Conservation (phyloP, 306 rosid genomes). For the Prosopis cineraria region DNA sequence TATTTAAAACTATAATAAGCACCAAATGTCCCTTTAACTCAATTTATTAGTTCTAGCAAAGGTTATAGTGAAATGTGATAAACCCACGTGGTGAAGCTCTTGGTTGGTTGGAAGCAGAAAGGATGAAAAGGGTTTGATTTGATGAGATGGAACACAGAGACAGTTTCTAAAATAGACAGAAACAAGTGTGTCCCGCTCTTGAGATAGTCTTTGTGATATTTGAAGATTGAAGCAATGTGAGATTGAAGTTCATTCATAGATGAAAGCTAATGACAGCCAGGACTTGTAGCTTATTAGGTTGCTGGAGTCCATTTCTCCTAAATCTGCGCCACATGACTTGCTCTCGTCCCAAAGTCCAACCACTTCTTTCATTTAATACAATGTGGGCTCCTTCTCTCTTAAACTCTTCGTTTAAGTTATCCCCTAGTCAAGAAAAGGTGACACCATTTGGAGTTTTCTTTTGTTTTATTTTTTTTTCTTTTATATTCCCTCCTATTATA, state of each 20-base stretch:
- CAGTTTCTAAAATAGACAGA: background rate
- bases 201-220: background rate
- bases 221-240: background rate
- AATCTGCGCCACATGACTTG: slow-evolving; percentile 54
- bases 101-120: background rate
- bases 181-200: background rate
- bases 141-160: background rate
- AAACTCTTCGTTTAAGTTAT: background rate
- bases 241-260: background rate
- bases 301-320: slow-evolving; percentile 45
- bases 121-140: background rate
- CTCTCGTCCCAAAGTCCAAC: slow-evolving; percentile 34
- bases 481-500: no score
- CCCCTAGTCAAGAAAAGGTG: background rate
- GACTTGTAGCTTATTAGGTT: slow-evolving; percentile 30
- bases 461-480: background rate
- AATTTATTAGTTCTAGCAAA: no score
- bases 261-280: slow-evolving; percentile 42
- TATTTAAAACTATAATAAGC: no score
- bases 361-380: background rate
- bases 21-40: no score
- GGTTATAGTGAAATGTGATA: no score
- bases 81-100: slow-evolving; percentile 5
- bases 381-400: slow-evolving; percentile 13
- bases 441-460: background rate